Evolutionary conservation across 306 rosid genomes (phyloP).

Genomic region (Leucaena leucocephala): DNA sequence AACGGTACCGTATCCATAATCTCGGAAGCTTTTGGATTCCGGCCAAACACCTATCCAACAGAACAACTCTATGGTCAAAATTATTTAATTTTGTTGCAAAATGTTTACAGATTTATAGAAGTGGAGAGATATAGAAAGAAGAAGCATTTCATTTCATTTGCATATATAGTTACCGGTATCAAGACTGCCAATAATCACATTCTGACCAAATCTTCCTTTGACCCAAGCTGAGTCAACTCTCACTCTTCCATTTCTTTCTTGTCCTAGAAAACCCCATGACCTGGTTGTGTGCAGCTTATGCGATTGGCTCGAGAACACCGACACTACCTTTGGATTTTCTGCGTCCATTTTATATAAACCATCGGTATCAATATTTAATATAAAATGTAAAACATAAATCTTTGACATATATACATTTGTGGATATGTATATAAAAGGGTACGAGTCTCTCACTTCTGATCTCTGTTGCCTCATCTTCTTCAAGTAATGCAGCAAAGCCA

Average conservation of each 20-base stretch:
- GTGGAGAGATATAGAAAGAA: background rate
- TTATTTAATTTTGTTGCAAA: background rate
- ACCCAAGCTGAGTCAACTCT: constrained; percentile 41
- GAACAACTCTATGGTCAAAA: background rate
- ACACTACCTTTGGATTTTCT: constrained; percentile 51
- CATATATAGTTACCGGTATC: constrained; percentile 38
- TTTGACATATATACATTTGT: no score
- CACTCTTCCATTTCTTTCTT: constrained; percentile 34
- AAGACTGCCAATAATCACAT: constrained; percentile 43
- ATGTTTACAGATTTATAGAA: background rate
- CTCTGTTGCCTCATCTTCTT: background rate
- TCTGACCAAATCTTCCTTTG: constrained; percentile 46
- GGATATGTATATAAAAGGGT: background rate
- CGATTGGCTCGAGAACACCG: constrained; percentile 63
- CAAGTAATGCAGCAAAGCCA: constrained; percentile 1
- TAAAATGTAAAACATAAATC: no score
- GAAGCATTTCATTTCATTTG: background rate
- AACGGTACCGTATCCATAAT: background rate
- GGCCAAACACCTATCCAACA: background rate
- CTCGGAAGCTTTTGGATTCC: background rate
- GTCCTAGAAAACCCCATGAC: constrained; percentile 75
- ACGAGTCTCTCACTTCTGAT: background rate
- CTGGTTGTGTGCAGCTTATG: constrained; percentile 63
- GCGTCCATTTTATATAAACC: background rate
- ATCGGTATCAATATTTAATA: background rate